Evolutionary conservation across 1,139 yeast species (phyloP).

Genomic region (Suhomyces maxii): DNA sequence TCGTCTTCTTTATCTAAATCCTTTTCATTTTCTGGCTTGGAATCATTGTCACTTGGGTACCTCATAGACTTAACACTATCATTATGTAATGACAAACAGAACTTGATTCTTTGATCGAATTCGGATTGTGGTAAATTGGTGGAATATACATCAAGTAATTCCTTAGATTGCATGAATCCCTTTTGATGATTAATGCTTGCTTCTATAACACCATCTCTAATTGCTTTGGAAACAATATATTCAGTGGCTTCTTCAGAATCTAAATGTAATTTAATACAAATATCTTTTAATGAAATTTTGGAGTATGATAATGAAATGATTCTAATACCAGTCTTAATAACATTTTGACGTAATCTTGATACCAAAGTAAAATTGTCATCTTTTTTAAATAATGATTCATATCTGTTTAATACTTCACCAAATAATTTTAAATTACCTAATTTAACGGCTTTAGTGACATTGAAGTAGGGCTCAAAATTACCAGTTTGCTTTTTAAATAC

Average conservation of each 20-base stretch:
- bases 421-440: slow-evolving; percentile 86
- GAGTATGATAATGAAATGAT: slow-evolving; percentile 90
- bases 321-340: slow-evolving; percentile 95
- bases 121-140: slow-evolving; percentile 84
- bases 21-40: slow-evolving; percentile 21
- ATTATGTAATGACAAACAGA: slow-evolving; percentile 86
- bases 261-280: slow-evolving; percentile 83
- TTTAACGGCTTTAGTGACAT: slow-evolving; percentile 88
- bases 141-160: slow-evolving; percentile 81
- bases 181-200: slow-evolving; percentile 89
- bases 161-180: slow-evolving; percentile 91
- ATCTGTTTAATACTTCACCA: slow-evolving; percentile 67
- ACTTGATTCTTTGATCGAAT: slow-evolving; percentile 90
- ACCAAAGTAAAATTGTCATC: slow-evolving; percentile 88
- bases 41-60: slow-evolving; percentile 58
- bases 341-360: slow-evolving; percentile 90
- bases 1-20: slow-evolving; percentile 40
- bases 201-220: slow-evolving; percentile 96
- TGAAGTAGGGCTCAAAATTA: slow-evolving; percentile 73
- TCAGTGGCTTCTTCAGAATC: slow-evolving; percentile 97
- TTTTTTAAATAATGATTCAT: slow-evolving; percentile 59
- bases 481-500: slow-evolving; percentile 67
- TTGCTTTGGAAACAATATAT: slow-evolving; percentile 94
- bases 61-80: slow-evolving; percentile 96
- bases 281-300: slow-evolving; percentile 85